A percentile compares a stretch with the other conserved stretches of the same genome.
Evolutionary conservation across 306 rosid genomes (phyloP).

Genomic region (Cicer chorassanicum): DNA sequence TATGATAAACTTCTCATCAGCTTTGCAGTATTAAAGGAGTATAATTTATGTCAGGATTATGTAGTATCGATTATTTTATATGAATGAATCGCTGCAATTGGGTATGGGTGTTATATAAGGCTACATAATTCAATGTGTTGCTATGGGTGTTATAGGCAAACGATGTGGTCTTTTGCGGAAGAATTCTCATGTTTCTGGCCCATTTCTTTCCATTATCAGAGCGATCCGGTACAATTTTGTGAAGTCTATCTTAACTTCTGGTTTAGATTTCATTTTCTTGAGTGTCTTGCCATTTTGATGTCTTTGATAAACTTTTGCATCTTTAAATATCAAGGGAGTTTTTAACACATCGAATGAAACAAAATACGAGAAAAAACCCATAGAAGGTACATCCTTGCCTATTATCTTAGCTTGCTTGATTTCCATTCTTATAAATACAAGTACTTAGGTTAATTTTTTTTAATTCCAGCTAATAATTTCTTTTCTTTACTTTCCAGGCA

Average conservation of each 20-base stretch:
- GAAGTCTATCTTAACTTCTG: constrained; percentile 32
- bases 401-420: constrained; percentile 25
- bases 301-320: constrained; percentile 57
- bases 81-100: constrained; percentile 8
- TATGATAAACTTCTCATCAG: neutral
- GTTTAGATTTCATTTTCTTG: constrained; percentile 39
- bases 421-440: constrained; percentile 35
- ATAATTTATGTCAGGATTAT: constrained; percentile 20
- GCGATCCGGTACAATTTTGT: constrained; percentile 74
- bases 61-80: neutral
- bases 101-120: neutral
- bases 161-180: constrained; percentile 96
- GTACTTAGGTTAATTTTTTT: constrained; percentile 19
- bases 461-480: constrained; percentile 22
- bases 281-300: constrained; percentile 32
- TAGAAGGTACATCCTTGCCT: constrained; percentile 64
- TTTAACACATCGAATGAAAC: constrained; percentile 97
- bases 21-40: neutral
- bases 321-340: constrained; percentile 96
- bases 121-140: constrained; percentile 21
- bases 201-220: constrained; percentile 96
- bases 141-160: constrained; percentile 65
- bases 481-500: constrained; percentile 62
- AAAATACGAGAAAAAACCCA: constrained; percentile 90
- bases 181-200: constrained; percentile 96